These are phyloP conservation scores for Amanita fuliginea DNA, from an alignment of 768 basidiomycete genomes.

Conservation along the genomic window DNA sequence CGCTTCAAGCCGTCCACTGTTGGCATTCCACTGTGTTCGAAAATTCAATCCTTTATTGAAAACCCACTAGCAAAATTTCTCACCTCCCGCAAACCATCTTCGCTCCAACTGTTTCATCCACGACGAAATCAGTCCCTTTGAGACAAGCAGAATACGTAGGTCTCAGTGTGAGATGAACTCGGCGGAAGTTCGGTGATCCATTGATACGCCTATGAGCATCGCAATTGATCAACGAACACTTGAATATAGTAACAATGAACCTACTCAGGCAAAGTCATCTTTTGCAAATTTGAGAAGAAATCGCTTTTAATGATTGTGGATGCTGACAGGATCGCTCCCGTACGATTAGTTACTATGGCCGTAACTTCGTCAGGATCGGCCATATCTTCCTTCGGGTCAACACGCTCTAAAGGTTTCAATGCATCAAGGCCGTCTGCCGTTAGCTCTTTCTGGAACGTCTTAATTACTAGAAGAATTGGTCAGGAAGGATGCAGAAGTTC, in stretches of 20 bases:
- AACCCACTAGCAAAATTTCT: constrained; percentile 8
- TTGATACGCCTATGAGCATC: constrained; percentile 59
- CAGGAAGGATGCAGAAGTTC: not conserved
- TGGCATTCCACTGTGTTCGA: constrained; percentile 75
- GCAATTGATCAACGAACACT: not conserved
- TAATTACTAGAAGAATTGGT: constrained; percentile 51
- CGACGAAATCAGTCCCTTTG: constrained; percentile 25
- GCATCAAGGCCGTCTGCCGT: constrained; percentile 66
- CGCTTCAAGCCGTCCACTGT: constrained; percentile 79
- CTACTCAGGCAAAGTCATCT: constrained; percentile 92
- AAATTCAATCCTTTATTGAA: constrained; percentile 12
- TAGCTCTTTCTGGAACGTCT: constrained; percentile 91
- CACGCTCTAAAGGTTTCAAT: constrained; percentile 72
- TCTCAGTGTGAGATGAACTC: constrained; percentile 54
- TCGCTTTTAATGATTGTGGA: constrained; percentile 93
- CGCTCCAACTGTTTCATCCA: constrained; percentile 23
- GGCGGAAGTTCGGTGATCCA: constrained; percentile 89
- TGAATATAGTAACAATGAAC: constrained; percentile 13
- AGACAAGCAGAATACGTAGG: constrained; percentile 18
- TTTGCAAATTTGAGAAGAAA: constrained; percentile 89
- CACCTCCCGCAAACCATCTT: constrained; percentile 77
- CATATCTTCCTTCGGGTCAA: constrained; percentile 52
- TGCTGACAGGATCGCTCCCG: constrained; percentile 80
- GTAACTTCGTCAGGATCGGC: constrained; percentile 89
- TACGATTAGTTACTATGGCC: constrained; percentile 72